These are phyloP conservation scores for Parathielavia appendiculata DNA, from an alignment of 495 filamentous ascomycete species.

Conservation along the genomic window DNA sequence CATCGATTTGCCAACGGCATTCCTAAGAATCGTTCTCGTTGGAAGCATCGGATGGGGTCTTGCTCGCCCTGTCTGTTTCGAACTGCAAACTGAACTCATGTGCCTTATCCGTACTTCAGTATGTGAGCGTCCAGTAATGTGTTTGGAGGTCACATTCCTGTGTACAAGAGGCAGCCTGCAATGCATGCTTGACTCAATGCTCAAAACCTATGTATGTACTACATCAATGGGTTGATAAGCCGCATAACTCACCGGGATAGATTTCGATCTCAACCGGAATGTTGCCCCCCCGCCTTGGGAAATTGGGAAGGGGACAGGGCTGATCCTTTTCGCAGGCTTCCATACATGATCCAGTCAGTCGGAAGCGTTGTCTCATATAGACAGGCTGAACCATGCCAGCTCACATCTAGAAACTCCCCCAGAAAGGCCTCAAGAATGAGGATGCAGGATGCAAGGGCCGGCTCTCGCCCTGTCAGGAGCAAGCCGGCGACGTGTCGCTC, in stretches of 20 bases:
- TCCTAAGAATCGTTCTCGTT: neutral
- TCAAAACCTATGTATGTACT: neutral
- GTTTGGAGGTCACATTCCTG: too few relatives aligned
- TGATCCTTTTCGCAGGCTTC: neutral
- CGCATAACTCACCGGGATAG: neutral
- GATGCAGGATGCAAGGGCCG: neutral
- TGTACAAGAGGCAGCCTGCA: too few relatives aligned
- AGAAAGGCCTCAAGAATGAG: neutral
- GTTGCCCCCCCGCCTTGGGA: neutral
- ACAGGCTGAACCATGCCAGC: neutral
- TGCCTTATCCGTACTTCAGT: too few relatives aligned
- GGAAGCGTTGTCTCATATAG: neutral
- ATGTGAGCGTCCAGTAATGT: too few relatives aligned
- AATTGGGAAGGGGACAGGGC: neutral
- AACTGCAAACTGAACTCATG: too few relatives aligned
- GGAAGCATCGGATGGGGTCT: neutral
- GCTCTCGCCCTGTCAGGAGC: neutral
- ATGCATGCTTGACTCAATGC: neutral
- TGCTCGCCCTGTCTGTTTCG: neutral
- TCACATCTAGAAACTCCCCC: neutral
- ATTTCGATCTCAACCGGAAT: conserved; percentile 5
- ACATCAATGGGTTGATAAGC: neutral
- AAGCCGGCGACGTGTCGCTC: neutral
- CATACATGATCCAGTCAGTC: too few relatives aligned
- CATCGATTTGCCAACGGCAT: conserved; percentile 11